Conservation (phyloP, 495 filamentous ascomycete species). For the Clohesyomyces aquaticus region DNA sequence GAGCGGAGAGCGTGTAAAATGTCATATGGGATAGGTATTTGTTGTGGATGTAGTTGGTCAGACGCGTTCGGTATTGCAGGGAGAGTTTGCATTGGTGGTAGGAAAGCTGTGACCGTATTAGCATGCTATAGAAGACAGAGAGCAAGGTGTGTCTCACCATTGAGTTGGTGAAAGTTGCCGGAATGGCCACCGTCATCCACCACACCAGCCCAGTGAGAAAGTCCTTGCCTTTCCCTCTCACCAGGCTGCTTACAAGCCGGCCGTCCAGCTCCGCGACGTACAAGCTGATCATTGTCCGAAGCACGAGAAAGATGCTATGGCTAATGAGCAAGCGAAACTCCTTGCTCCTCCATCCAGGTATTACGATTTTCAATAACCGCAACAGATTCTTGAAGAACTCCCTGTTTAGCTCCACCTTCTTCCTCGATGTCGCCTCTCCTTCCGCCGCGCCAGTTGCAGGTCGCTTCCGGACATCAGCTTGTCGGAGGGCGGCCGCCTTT, state of each 20-base stretch:
- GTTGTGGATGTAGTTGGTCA: constrained; percentile 90
- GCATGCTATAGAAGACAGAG: background rate
- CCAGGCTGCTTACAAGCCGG: constrained; percentile 83
- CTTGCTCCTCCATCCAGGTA: constrained; percentile 87
- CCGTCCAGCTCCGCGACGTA: constrained; percentile 98
- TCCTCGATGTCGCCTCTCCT: constrained; percentile 57
- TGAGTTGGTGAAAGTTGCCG: constrained; percentile 97
- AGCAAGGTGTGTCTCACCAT: constrained; percentile 72
- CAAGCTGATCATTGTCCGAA: constrained; percentile 86
- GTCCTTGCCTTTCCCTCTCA: constrained; percentile 87
- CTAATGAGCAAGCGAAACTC: constrained; percentile 83
- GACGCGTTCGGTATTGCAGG: constrained; percentile 84
- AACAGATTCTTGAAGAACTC: constrained; percentile 92
- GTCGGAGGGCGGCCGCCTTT: constrained; percentile 78
- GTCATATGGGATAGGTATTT: constrained; percentile 95
- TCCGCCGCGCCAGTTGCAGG: constrained; percentile 58
- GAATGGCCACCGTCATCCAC: constrained; percentile 99
- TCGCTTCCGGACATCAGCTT: constrained; percentile 61
- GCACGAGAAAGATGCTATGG: constrained; percentile 79
- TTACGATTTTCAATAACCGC: constrained; percentile 78
- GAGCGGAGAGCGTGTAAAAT: constrained; percentile 91
- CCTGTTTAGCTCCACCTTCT: constrained; percentile 89
- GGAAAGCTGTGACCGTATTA: constrained; percentile 60
- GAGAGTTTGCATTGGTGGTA: constrained; percentile 97
- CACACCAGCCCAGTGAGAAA: constrained; percentile 88